phyloP scores from a whole-genome alignment of 225 moss, liverwort and hornwort genomes.

The Asterella californica region DNA sequence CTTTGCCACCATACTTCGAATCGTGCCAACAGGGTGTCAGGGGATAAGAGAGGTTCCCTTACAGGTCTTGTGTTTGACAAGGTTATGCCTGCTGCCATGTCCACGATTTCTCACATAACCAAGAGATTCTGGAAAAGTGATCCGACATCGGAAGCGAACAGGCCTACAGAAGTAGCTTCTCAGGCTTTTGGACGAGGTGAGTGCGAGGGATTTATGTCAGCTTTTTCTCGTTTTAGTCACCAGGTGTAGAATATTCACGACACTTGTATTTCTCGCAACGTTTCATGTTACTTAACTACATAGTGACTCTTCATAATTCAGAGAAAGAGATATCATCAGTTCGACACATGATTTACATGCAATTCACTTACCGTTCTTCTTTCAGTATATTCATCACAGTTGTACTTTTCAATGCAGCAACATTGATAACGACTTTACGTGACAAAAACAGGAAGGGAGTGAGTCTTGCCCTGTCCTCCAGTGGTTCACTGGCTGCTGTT shows the following conservation, averaged over 20 bases:
- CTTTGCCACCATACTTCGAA: neutral
- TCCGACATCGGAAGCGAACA: conserved; percentile 74
- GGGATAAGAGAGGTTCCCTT: conserved; percentile 83
- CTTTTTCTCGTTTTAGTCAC: neutral
- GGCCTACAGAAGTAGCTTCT: conserved; percentile 86
- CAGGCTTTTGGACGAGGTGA: conserved; percentile 85
- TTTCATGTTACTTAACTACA: too few species aligned
- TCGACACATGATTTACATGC: neutral
- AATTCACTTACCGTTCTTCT: neutral
- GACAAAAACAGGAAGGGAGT: conserved; percentile 89
- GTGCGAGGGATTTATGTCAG: neutral
- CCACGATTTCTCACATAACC: conserved; percentile 72
- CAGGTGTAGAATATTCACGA: too few species aligned
- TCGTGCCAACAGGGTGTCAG: conserved; percentile 68
- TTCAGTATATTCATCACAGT: neutral
- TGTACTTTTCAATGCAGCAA: conserved; percentile 60
- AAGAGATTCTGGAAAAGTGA: conserved; percentile 91
- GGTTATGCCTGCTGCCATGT: conserved; percentile 93
- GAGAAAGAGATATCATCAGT: too few species aligned
- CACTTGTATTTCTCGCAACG: too few species aligned
- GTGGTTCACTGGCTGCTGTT: conserved; percentile 91
- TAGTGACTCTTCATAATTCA: too few species aligned
- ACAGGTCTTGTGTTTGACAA: conserved; percentile 84
- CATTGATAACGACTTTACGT: conserved; percentile 76
- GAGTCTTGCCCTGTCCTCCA: conserved; percentile 85